Evolutionary conservation across 192 early-diverging fungal species (phyloP).

Genomic region (Geosiphon pyriformis): DNA sequence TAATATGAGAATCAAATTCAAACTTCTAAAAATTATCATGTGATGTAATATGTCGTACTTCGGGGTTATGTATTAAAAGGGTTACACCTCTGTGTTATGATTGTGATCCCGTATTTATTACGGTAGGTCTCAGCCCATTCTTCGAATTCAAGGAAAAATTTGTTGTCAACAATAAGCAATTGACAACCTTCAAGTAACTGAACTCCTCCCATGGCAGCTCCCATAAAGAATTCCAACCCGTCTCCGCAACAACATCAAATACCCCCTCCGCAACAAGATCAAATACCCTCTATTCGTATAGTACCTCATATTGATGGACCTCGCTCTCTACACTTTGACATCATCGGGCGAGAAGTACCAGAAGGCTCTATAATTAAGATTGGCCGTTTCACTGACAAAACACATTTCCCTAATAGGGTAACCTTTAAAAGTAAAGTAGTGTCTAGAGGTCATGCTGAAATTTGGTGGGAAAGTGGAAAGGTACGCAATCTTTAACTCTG

Average conservation of each 20-base stretch:
- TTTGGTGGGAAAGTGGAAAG: slow-evolving; percentile 76
- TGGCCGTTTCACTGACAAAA: slow-evolving; percentile 68
- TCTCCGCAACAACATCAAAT: slow-evolving; percentile 7
- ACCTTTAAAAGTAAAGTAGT: slow-evolving; percentile 94
- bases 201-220: background rate
- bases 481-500: slow-evolving; percentile 26
- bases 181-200: no score
- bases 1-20: no score
- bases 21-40: no score
- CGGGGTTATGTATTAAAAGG: no score
- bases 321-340: slow-evolving; percentile 47
- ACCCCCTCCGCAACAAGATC: slow-evolving; percentile 4
- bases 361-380: slow-evolving; percentile 61
- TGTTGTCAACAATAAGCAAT: no score
- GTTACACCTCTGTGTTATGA: no score
- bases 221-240: background rate
- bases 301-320: slow-evolving; percentile 51
- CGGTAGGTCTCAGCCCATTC: no score
- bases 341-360: slow-evolving; percentile 54
- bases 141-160: no score
- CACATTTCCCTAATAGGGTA: slow-evolving; percentile 56
- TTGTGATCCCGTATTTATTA: no score
- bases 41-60: no score
- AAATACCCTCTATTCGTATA: slow-evolving; percentile 45
- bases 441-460: slow-evolving; percentile 85